A percentile compares a stretch with the other conserved stretches of the same genome.
Conservation (phyloP, 1,284 basidiomycete genomes). For the Cerrena zonata region DNA sequence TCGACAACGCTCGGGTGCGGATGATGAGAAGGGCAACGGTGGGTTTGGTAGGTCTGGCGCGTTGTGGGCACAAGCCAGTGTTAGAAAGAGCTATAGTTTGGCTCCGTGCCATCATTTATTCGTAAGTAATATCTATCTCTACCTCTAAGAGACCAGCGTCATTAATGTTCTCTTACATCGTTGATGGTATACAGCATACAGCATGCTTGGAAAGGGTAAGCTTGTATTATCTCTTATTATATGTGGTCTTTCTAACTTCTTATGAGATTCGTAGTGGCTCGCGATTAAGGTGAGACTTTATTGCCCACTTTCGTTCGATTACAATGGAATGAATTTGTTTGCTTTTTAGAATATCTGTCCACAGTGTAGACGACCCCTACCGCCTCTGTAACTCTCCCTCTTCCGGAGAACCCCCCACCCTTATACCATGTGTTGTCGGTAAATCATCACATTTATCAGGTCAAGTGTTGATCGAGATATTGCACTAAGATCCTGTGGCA, state of each 20-base stretch:
- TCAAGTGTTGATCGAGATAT: no score
- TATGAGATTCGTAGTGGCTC: slow-evolving; percentile 80
- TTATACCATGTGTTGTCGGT: no score
- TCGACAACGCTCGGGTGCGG: slow-evolving; percentile 21
- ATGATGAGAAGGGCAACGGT: slow-evolving; percentile 22
- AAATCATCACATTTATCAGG: no score
- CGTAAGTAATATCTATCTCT: slow-evolving; percentile 43
- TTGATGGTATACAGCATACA: slow-evolving; percentile 55
- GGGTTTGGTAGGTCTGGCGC: slow-evolving; percentile 12
- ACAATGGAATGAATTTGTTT: neutral
- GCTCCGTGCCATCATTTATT: slow-evolving; percentile 88
- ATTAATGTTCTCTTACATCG: neutral
- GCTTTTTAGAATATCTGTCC: slow-evolving; percentile 77
- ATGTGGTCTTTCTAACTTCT: no score
- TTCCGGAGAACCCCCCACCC: no score
- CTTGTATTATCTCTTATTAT: no score
- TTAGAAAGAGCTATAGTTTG: slow-evolving; percentile 71
- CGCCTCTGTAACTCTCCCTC: slow-evolving; percentile 51
- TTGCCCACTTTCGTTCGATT: no score
- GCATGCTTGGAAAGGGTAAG: slow-evolving; percentile 72
- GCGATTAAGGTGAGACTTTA: slow-evolving; percentile 87
- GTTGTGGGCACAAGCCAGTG: slow-evolving; percentile 38
- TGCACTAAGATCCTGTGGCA: no score
- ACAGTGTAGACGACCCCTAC: slow-evolving; percentile 76
- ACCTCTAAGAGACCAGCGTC: no score